These are phyloP conservation scores for Cordyceps cateniannulata DNA, from an alignment of 2,329 filamentous ascomycete genomes.

Conservation along the genomic window DNA sequence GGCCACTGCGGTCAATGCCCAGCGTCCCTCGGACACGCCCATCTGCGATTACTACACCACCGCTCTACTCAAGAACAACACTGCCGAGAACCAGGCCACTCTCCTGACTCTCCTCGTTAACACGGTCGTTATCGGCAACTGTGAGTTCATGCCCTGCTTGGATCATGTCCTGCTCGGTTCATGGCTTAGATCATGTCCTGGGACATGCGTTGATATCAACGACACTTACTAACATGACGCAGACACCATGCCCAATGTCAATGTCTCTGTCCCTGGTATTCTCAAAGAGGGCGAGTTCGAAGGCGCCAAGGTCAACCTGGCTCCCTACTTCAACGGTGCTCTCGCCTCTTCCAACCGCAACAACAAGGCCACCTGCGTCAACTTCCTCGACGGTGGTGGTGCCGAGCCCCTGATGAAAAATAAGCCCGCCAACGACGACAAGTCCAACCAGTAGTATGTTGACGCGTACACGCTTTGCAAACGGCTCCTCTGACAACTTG, in stretches of 20 bases:
- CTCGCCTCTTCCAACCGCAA: constrained; percentile 48
- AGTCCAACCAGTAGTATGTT: constrained; percentile 50
- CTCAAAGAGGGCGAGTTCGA: constrained; percentile 44
- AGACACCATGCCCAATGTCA: constrained; percentile 48
- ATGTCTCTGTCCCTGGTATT: constrained; percentile 50
- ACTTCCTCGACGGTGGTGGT: constrained; percentile 56
- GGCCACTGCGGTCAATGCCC: constrained; percentile 25
- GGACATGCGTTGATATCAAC: background rate
- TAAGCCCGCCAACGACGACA: constrained; percentile 43
- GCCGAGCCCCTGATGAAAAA: constrained; percentile 48
- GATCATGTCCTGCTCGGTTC: no score
- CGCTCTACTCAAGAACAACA: constrained; percentile 52
- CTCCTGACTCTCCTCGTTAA: constrained; percentile 54
- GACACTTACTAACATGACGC: background rate
- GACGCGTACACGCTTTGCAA: background rate
- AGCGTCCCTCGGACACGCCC: constrained; percentile 42
- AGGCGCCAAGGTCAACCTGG: constrained; percentile 46
- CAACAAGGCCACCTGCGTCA: constrained; percentile 41
- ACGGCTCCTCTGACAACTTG: background rate
- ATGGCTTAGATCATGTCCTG: no score
- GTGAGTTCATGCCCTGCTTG: constrained; percentile 23
- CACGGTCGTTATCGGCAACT: constrained; percentile 59
- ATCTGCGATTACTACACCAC: constrained; percentile 61
- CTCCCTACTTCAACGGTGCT: constrained; percentile 52
- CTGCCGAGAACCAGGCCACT: constrained; percentile 48